Evolutionary conservation across 2,329 filamentous ascomycete genomes (phyloP).

Genomic region (Penicillium expansum): DNA sequence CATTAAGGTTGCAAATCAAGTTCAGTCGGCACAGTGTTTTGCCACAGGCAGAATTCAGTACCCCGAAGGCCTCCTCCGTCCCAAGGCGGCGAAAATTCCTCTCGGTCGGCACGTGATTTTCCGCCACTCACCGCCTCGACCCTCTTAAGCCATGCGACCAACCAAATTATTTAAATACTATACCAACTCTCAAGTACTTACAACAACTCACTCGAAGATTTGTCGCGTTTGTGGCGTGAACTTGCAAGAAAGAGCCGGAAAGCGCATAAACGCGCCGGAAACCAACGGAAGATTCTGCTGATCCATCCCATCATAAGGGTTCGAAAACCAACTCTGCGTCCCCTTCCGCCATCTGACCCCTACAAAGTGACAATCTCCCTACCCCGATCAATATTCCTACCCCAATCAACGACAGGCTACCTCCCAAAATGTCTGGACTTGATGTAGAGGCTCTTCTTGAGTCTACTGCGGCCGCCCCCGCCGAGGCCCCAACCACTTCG

Average conservation of each 20-base stretch:
- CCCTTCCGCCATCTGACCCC: constrained; percentile 34
- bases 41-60: not conserved
- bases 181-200: not conserved
- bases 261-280: not conserved
- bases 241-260: not conserved
- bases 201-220: not conserved
- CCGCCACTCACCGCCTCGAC: not conserved
- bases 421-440: constrained; percentile 60
- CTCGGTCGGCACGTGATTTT: not conserved
- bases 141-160: not conserved
- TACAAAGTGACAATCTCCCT: constrained; percentile 39
- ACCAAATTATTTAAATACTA: not conserved
- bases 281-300: not conserved
- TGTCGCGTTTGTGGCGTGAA: not conserved
- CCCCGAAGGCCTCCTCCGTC: not conserved
- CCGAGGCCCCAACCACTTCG: constrained; percentile 34
- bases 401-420: constrained; percentile 17
- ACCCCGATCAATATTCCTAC: constrained; percentile 13
- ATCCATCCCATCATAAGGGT: constrained; percentile 30
- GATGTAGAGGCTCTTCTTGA: constrained; percentile 92
- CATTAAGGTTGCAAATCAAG: not conserved
- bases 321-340: constrained; percentile 30
- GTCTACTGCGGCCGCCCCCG: constrained; percentile 65
- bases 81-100: not conserved
- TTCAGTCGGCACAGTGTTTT: not conserved